Evolutionary conservation across 306 rosid genomes (phyloP).

Genomic region (Inga oerstediana): DNA sequence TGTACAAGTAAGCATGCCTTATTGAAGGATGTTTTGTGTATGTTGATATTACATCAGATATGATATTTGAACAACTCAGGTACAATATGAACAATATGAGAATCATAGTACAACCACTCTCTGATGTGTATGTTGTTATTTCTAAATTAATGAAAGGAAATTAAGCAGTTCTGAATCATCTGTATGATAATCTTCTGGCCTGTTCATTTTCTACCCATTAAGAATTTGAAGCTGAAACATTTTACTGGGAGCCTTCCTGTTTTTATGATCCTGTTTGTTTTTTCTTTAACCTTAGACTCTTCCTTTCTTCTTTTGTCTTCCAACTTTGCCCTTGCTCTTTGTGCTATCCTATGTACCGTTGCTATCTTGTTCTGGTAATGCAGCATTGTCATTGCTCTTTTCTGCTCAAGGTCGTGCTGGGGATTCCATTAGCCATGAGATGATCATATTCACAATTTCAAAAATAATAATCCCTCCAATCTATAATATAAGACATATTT

Average conservation of each 20-base stretch:
- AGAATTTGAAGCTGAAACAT: conserved; percentile 66
- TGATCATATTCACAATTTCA: conserved; percentile 14
- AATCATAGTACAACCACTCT: conserved; percentile 5
- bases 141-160: not conserved
- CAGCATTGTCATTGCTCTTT: conserved; percentile 37
- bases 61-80: not conserved
- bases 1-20: not conserved
- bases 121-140: not conserved
- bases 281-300: conserved; percentile 52
- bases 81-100: conserved; percentile 22
- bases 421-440: conserved; percentile 21
- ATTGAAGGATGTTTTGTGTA: not conserved
- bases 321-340: conserved; percentile 48
- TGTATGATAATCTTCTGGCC: not conserved
- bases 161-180: not conserved
- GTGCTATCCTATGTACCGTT: conserved; percentile 45
- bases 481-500: too few species aligned
- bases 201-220: conserved; percentile 31
- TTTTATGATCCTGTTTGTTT: conserved; percentile 44
- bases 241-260: conserved; percentile 48
- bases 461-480: not conserved
- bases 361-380: conserved; percentile 46
- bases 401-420: conserved; percentile 53
- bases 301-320: conserved; percentile 58
- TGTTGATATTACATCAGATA: conserved; percentile 3